A percentile compares a stretch with the other conserved stretches of the same genome.
Conservation (phyloP, 306 rosid genomes). For the Quercus alba region DNA sequence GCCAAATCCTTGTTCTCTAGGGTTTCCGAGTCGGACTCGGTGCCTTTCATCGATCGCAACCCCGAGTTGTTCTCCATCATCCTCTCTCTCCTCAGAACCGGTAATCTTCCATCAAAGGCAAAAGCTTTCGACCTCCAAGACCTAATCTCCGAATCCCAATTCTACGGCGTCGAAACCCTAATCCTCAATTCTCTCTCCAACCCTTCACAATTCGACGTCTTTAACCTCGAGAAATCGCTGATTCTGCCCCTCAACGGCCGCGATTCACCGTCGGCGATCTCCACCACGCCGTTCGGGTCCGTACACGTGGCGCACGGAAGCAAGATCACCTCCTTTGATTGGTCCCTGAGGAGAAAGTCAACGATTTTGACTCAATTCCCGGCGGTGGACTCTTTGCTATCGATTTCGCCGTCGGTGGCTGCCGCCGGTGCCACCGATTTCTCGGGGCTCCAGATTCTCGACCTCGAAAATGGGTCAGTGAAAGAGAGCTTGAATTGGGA, state of each 20-base stretch:
- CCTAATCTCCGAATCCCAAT: conserved; percentile 65
- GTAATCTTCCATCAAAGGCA: conserved; percentile 85
- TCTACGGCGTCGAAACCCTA: conserved; percentile 71
- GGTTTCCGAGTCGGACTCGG: conserved; percentile 29
- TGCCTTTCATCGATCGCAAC: conserved; percentile 78
- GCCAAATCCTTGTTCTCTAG: conserved; percentile 51
- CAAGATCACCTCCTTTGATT: conserved; percentile 84
- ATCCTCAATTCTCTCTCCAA: conserved; percentile 60
- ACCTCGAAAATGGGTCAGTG: conserved; percentile 49
- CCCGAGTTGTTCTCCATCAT: conserved; percentile 78
- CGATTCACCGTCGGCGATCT: conserved; percentile 67
- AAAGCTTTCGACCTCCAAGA: conserved; percentile 68
- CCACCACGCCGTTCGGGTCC: conserved; percentile 66
- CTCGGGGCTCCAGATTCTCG: conserved; percentile 82
- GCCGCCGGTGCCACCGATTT: conserved; percentile 95
- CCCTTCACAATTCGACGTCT: conserved; percentile 82
- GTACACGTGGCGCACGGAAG: conserved; percentile 87
- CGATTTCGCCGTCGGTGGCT: conserved; percentile 55
- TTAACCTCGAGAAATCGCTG: conserved; percentile 65
- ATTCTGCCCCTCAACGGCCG: conserved; percentile 68
- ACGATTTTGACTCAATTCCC: conserved; percentile 78
- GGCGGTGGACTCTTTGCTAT: conserved; percentile 82
- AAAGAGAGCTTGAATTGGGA: conserved; percentile 68
- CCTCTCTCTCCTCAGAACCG: conserved; percentile 88
- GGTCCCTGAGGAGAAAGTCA: conserved; percentile 78